These are phyloP conservation scores for Candolleomyces eurysporus DNA, from an alignment of 768 basidiomycete species.

Conservation along the genomic window DNA sequence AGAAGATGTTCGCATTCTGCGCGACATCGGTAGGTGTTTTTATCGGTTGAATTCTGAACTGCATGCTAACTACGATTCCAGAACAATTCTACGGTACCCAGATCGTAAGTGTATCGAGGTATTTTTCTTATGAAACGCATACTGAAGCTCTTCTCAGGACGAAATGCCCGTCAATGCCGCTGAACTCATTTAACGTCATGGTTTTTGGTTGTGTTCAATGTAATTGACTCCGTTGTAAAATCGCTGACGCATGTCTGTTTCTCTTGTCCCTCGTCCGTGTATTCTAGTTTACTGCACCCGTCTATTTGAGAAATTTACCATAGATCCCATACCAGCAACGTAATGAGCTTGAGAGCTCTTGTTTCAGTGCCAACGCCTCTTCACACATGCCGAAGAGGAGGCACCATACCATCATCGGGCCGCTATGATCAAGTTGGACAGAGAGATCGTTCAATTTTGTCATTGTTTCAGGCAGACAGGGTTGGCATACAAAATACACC, in stretches of 20 bases:
- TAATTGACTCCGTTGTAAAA: not conserved
- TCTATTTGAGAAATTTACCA: not conserved
- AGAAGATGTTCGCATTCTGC: constrained; percentile 93
- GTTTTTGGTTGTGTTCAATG: not conserved
- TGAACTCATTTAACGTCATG: constrained; percentile 74
- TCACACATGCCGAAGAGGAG: not conserved
- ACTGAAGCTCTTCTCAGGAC: constrained; percentile 53
- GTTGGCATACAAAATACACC: too few relatives aligned
- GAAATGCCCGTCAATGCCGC: constrained; percentile 99
- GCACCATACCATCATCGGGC: not conserved
- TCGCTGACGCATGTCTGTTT: not conserved
- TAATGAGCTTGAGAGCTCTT: not conserved
- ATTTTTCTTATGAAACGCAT: constrained; percentile 6
- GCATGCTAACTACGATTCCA: constrained; percentile 25
- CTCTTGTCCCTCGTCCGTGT: not conserved
- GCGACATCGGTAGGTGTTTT: constrained; percentile 80
- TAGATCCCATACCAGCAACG: not conserved
- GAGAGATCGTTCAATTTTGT: too few relatives aligned
- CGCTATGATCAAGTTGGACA: not conserved
- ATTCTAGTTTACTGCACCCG: constrained; percentile 1
- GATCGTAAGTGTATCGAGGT: constrained; percentile 57
- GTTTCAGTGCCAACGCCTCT: not conserved
- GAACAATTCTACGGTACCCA: constrained; percentile 98
- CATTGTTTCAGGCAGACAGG: too few relatives aligned
- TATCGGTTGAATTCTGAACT: not conserved